These are phyloP conservation scores for Atkinsonella hypoxylon DNA, from an alignment of 2,329 filamentous ascomycete species.

Conservation along the genomic window DNA sequence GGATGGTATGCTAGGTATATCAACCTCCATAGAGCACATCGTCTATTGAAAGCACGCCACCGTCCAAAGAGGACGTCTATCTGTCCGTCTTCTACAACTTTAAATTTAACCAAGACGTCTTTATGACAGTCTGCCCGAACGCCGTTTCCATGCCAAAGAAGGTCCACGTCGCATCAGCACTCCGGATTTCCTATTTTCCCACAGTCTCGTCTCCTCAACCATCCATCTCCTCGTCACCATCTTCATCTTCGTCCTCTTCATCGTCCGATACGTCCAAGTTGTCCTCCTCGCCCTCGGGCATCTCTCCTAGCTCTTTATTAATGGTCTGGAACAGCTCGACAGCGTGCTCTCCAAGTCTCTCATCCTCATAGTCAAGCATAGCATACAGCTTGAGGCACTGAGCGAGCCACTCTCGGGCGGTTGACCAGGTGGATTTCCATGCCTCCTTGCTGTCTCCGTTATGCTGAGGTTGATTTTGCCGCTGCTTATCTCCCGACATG, in stretches of 20 bases:
- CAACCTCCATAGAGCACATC: neutral
- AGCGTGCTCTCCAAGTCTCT: conserved; percentile 63
- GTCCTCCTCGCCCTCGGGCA: conserved; percentile 41
- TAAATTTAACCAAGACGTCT: neutral
- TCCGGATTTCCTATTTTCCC: neutral
- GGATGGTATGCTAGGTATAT: neutral
- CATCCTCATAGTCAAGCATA: conserved; percentile 73
- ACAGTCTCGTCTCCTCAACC: conserved; percentile 11
- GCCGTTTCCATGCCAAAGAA: conserved; percentile 12
- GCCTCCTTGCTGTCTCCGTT: conserved; percentile 22
- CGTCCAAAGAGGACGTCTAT: neutral
- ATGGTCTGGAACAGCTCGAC: conserved; percentile 56
- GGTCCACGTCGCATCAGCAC: neutral
- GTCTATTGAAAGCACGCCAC: neutral
- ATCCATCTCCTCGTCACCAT: conserved; percentile 48
- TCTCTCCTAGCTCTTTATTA: conserved; percentile 51
- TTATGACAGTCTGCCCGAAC: conserved; percentile 7
- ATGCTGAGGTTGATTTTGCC: conserved; percentile 24
- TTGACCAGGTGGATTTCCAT: conserved; percentile 53
- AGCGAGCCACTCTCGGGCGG: conserved; percentile 71
- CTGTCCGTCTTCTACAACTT: neutral
- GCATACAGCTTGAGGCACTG: conserved; percentile 72
- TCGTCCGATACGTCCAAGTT: conserved; percentile 38
- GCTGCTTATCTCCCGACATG: conserved; percentile 59
- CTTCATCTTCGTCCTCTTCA: conserved; percentile 33